These are phyloP conservation scores for Trypanosoma conorhini DNA, from an alignment of 208 protist species.

Conservation along the genomic window DNA sequence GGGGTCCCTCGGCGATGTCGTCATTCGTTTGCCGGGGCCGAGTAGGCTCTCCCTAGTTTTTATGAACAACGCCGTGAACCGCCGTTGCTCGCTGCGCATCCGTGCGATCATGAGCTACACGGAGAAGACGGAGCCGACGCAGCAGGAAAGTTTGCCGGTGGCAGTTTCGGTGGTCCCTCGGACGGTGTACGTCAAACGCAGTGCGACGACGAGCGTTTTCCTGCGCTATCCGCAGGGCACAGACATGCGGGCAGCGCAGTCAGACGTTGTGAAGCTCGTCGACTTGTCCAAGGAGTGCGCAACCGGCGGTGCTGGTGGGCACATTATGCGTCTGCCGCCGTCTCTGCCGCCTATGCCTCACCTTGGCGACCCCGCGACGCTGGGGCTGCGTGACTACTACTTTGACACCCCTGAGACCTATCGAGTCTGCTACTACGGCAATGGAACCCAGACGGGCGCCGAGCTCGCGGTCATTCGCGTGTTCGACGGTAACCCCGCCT, in stretches of 20 bases:
- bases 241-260: not conserved
- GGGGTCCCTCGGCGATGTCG: conserved; percentile 52
- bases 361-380: conserved; percentile 10
- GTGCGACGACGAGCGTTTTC: conserved; percentile 37
- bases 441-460: not conserved
- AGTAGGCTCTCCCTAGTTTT: conserved; percentile 55
- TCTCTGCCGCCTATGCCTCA: not conserved
- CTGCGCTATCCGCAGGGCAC: conserved; percentile 37
- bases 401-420: conserved; percentile 47
- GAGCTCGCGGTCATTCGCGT: conserved; percentile 57
- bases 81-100: conserved; percentile 42
- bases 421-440: conserved; percentile 52
- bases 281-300: conserved; percentile 24
- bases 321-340: conserved; percentile 15
- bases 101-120: conserved; percentile 40
- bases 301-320: not conserved
- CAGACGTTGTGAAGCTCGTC: conserved; percentile 28
- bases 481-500: conserved; percentile 66
- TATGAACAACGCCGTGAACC: conserved; percentile 47
- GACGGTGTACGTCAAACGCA: conserved; percentile 46
- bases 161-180: conserved; percentile 55
- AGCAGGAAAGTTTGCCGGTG: conserved; percentile 27
- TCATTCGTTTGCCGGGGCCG: conserved; percentile 30
- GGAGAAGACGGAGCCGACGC: conserved; percentile 9
- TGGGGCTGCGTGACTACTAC: conserved; percentile 33